Percentiles rank a stretch among this genome's conserved stretches.
Evolutionary conservation across 148 eudicot species (phyloP).

Genomic region (Chenopodium album): DNA sequence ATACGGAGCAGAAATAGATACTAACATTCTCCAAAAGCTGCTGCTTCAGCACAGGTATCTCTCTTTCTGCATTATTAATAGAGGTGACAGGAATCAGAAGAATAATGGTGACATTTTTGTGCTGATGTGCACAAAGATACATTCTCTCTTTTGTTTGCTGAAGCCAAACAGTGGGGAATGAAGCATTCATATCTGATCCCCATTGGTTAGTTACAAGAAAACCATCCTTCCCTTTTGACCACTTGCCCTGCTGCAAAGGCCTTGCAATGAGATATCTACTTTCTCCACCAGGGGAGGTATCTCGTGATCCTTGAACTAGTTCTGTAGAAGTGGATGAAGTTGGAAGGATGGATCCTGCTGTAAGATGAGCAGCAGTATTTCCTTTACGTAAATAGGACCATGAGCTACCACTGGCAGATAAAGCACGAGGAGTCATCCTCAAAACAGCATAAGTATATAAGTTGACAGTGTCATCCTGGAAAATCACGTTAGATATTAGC

Average conservation of each 20-base stretch:
- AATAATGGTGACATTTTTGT: constrained; percentile 67
- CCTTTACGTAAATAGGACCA: constrained; percentile 87
- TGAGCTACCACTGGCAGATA: constrained; percentile 65
- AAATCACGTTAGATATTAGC: not conserved
- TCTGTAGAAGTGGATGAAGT: constrained; percentile 43
- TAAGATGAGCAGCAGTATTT: constrained; percentile 44
- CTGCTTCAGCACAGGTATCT: constrained; percentile 67
- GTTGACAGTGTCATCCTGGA: constrained; percentile 82
- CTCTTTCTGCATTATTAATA: constrained; percentile 60
- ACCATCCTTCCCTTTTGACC: constrained; percentile 92
- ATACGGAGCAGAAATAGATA: not conserved
- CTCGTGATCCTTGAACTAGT: constrained; percentile 43
- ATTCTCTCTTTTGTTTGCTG: constrained; percentile 69
- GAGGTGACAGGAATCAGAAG: constrained; percentile 75
- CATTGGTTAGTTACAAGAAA: constrained; percentile 68
- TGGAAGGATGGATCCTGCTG: constrained; percentile 38
- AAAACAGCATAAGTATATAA: constrained; percentile 76
- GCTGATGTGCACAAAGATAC: constrained; percentile 83
- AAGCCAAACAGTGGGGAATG: constrained; percentile 66
- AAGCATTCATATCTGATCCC: constrained; percentile 47
- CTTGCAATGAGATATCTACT: constrained; percentile 47
- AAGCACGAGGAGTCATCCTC: constrained; percentile 79
- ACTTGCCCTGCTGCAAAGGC: constrained; percentile 71
- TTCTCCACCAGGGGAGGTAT: constrained; percentile 53
- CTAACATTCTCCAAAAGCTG: constrained; percentile 84